Base-by-base conservation (phyloP, 495 filamentous ascomycete genomes). In the Tuber aestivum region DNA sequence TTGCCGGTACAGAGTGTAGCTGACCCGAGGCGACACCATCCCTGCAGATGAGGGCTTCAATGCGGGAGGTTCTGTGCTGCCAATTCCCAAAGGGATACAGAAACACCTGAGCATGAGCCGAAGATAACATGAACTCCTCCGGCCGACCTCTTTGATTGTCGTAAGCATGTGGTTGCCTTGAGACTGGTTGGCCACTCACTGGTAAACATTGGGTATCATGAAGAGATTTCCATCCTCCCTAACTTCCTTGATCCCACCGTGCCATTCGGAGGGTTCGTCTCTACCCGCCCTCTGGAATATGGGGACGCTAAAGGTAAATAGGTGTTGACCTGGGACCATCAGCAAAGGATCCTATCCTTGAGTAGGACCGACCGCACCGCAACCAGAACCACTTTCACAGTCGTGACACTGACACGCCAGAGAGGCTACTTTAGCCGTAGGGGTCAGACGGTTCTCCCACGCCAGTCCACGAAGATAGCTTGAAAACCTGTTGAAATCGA, bases 401-500 rank as follows among this genome's bases (percentile, higher is more conserved):
- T 65, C 56, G 14, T 35, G 12, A 14, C 56, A 65, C 20, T 35
- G 56, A 8, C 56, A 65, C 4, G 56, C 27, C 20, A 65, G 27
- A 35, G 56, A 65, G 56, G 56, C 56, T 35, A 65, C 56, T 27
- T 65, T 65, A 32, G 56, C 27, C 56, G 56, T 35, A 6, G 56
- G 56, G 5, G 27, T 65, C 27, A 65, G 20, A 65, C 32, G 32
- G 6, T 65, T 65, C 27, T 65, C 56, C 56, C 56, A 65, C 7
- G 56, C 27, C 14, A 65, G 12, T 35, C 56, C 56, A 7, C 56
- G 56, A 35, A 65, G 27, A 65, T 35, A 65, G 14, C 56, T 65
- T 65, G 56, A 65, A 65, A 65, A 65, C 27, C 56, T 32, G 56
- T 65, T 65, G 56, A 65, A 65, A 20, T 65, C 56, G 56, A 65